These are phyloP conservation scores for Talaromyces adpressus DNA, from an alignment of 495 filamentous ascomycete species.

Conservation along the genomic window DNA sequence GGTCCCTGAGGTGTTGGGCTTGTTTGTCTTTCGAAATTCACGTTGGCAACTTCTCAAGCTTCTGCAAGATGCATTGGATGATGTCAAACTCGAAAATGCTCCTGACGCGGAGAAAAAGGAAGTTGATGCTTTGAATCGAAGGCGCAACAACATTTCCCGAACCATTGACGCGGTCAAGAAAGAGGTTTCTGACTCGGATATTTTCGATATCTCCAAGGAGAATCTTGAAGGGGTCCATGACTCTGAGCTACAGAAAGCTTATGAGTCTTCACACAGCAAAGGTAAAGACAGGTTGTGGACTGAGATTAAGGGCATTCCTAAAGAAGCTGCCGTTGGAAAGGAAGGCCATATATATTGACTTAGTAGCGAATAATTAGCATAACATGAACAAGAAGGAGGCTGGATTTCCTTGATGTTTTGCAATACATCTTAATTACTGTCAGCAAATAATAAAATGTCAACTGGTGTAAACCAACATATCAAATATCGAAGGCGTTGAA, in stretches of 20 bases:
- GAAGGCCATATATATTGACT: conserved; percentile 36
- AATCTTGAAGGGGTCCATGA: conserved; percentile 18
- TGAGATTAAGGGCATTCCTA: conserved; percentile 42
- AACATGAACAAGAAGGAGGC: background rate
- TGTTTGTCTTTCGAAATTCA: conserved; percentile 85
- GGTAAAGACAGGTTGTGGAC: conserved; percentile 6
- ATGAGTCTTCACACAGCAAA: background rate
- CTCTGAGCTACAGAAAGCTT: conserved; percentile 16
- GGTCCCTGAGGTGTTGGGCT: conserved; percentile 75
- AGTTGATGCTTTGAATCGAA: conserved; percentile 25
- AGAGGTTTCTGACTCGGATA: conserved; percentile 30
- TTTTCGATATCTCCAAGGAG: conserved; percentile 21
- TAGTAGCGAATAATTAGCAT: background rate
- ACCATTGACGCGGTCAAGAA: conserved; percentile 24
- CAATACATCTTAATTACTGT: background rate
- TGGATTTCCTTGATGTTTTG: background rate
- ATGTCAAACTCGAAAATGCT: conserved; percentile 14
- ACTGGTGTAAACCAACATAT: background rate
- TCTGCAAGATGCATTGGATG: conserved; percentile 56
- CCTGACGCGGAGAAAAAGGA: conserved; percentile 21
- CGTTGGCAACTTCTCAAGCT: conserved; percentile 65
- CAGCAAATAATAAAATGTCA: background rate
- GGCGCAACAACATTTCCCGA: conserved; percentile 34
- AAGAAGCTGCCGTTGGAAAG: conserved; percentile 34
- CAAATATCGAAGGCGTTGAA: conserved; percentile 9